Percentiles rank a stretch among this genome's conserved stretches.
These are phyloP conservation scores for Dioszegia aurantiaca DNA, from an alignment of 768 basidiomycete genomes.

Conservation along the genomic window DNA sequence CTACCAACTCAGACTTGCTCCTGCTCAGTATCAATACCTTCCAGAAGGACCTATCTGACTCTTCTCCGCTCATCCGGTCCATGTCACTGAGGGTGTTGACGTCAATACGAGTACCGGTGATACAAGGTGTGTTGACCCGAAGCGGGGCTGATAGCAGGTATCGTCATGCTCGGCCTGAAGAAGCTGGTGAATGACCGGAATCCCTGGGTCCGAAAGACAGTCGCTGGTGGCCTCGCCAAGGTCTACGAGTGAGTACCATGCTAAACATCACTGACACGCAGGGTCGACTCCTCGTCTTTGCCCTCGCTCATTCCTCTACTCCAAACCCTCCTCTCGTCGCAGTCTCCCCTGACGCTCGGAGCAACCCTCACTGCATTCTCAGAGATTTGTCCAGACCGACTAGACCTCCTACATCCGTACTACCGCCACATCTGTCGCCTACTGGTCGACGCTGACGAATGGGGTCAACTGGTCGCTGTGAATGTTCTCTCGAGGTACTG, in stretches of 20 bases:
- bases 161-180: slow-evolving; percentile 69
- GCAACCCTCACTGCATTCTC: slow-evolving; percentile 81
- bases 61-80: slow-evolving; percentile 88
- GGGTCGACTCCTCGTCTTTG: slow-evolving; percentile 71
- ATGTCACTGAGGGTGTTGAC: slow-evolving; percentile 93
- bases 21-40: slow-evolving; percentile 97
- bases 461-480: slow-evolving; percentile 84
- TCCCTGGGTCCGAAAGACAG: slow-evolving; percentile 90
- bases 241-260: slow-evolving; percentile 64
- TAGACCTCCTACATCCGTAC: slow-evolving; percentile 83
- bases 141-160: slow-evolving; percentile 31
- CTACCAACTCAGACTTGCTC: slow-evolving; percentile 88
- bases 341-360: slow-evolving; percentile 82
- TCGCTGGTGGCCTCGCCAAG: slow-evolving; percentile 84
- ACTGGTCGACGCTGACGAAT: slow-evolving; percentile 91
- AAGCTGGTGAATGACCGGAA: slow-evolving; percentile 88
- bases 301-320: slow-evolving; percentile 59
- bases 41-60: slow-evolving; percentile 89
- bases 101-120: slow-evolving; percentile 84
- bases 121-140: slow-evolving; percentile 53
- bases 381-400: slow-evolving; percentile 76
- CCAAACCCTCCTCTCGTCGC: slow-evolving; percentile 58
- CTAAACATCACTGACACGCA: slow-evolving; percentile 46
- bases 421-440: slow-evolving; percentile 78
- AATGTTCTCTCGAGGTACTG: slow-evolving; percentile 77